Percentiles rank a stretch among this genome's conserved stretches.
phyloP scores from a whole-genome alignment of 345 rosid genomes.

The Linum tenue region DNA sequence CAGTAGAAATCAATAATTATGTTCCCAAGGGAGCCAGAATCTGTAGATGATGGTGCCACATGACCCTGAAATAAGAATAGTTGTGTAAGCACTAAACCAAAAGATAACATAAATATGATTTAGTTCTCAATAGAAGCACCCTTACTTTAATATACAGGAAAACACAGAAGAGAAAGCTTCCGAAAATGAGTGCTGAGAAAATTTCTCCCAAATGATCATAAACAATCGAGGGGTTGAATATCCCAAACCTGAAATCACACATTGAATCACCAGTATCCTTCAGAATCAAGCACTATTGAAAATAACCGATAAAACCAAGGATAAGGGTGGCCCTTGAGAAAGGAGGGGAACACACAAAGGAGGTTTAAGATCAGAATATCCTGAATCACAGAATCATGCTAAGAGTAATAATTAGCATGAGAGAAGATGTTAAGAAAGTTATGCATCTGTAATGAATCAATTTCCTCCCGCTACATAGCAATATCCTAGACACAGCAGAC shows the following conservation, averaged over 20 bases:
- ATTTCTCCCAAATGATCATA: slow-evolving; percentile 97
- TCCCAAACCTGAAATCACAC: slow-evolving; percentile 63
- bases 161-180: slow-evolving; percentile 84
- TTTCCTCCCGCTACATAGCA: background rate
- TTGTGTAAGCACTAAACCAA: slow-evolving; percentile 14
- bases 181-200: slow-evolving; percentile 79
- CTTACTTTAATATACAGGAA: slow-evolving; percentile 83
- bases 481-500: background rate
- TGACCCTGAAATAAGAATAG: slow-evolving; percentile 55
- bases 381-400: background rate
- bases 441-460: background rate
- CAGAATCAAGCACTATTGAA: background rate
- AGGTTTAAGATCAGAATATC: background rate
- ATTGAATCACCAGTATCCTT: background rate
- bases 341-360: background rate
- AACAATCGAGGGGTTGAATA: slow-evolving; percentile 75
- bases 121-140: slow-evolving; percentile 10
- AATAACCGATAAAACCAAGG: background rate
- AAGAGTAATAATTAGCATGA: background rate
- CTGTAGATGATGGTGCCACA: slow-evolving; percentile 84
- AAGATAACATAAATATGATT: slow-evolving; percentile 8
- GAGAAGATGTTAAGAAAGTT: too few relatives aligned
- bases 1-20: slow-evolving; percentile 87
- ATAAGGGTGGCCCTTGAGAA: background rate
- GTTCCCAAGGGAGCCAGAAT: slow-evolving; percentile 93